These are phyloP conservation scores for Davidsoniella virescens DNA, from an alignment of 2,329 filamentous ascomycete species.

Conservation along the genomic window DNA sequence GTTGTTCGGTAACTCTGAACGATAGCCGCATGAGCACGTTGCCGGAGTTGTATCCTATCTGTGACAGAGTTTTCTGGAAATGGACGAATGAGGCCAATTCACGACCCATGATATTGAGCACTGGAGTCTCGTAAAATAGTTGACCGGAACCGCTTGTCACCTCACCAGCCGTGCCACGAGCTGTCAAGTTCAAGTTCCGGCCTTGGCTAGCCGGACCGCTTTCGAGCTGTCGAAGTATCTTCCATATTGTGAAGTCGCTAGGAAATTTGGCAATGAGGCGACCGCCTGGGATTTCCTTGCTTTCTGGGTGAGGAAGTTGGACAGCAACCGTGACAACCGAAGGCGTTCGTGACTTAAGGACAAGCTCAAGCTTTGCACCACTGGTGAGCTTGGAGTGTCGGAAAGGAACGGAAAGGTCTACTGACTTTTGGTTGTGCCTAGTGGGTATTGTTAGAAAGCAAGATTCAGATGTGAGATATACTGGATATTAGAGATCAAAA, in stretches of 20 bases:
- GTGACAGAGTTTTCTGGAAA: constrained; percentile 74
- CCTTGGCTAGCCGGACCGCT: constrained; percentile 47
- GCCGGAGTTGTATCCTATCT: constrained; percentile 75
- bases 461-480: not conserved
- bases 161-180: constrained; percentile 54
- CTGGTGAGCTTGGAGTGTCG: constrained; percentile 66
- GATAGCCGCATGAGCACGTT: constrained; percentile 62
- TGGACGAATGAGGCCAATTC: constrained; percentile 63
- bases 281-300: constrained; percentile 41
- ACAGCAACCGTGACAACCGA: constrained; percentile 79
- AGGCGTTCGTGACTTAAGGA: constrained; percentile 71
- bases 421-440: constrained; percentile 65
- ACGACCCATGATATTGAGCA: constrained; percentile 67
- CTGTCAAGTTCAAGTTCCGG: constrained; percentile 63
- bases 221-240: constrained; percentile 79
- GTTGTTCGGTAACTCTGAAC: constrained; percentile 60
- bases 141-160: constrained; percentile 47
- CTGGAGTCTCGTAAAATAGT: constrained; percentile 75
- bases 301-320: constrained; percentile 61
- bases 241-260: constrained; percentile 78
- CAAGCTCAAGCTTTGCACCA: constrained; percentile 84
- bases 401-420: constrained; percentile 75
- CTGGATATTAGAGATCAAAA: not conserved
- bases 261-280: constrained; percentile 73
- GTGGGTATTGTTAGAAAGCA: not conserved